Evolutionary conservation across 768 basidiomycete species (phyloP).

Genomic region (Gyrodon lividus): DNA sequence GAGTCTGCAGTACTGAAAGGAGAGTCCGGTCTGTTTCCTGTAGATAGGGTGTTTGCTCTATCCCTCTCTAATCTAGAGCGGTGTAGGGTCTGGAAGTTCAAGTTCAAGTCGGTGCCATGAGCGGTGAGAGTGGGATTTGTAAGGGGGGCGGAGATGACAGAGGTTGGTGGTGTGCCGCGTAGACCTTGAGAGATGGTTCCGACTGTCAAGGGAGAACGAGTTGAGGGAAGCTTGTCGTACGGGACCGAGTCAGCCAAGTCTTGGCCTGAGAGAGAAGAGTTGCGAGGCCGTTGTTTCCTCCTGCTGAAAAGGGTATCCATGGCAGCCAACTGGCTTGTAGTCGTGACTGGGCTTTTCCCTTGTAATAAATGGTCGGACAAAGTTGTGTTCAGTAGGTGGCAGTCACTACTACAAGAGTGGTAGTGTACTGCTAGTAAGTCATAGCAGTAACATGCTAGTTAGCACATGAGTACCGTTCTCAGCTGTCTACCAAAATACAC

Average conservation of each 20-base stretch:
- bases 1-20: slow-evolving; percentile 58
- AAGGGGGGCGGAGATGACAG: slow-evolving; percentile 73
- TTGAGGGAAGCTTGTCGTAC: slow-evolving; percentile 64
- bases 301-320: slow-evolving; percentile 73
- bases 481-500: slow-evolving; percentile 17
- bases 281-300: slow-evolving; percentile 57
- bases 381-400: neutral
- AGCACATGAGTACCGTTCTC: no score
- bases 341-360: slow-evolving; percentile 12
- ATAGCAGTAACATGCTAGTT: neutral
- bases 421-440: neutral
- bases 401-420: neutral
- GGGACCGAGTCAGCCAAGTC: slow-evolving; percentile 72
- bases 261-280: slow-evolving; percentile 57
- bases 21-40: slow-evolving; percentile 44
- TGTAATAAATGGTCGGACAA: neutral
- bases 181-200: slow-evolving; percentile 55
- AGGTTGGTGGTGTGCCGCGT: slow-evolving; percentile 33
- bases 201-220: slow-evolving; percentile 60
- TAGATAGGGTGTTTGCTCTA: slow-evolving; percentile 31
- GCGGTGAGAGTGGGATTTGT: slow-evolving; percentile 78
- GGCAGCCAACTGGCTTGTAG: slow-evolving; percentile 10
- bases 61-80: slow-evolving; percentile 56
- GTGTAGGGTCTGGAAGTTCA: slow-evolving; percentile 54
- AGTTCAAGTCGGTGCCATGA: slow-evolving; percentile 70